These are phyloP conservation scores for Nicotiana benthamiana DNA, from an alignment of 257 asterid genomes.

Conservation along the genomic window DNA sequence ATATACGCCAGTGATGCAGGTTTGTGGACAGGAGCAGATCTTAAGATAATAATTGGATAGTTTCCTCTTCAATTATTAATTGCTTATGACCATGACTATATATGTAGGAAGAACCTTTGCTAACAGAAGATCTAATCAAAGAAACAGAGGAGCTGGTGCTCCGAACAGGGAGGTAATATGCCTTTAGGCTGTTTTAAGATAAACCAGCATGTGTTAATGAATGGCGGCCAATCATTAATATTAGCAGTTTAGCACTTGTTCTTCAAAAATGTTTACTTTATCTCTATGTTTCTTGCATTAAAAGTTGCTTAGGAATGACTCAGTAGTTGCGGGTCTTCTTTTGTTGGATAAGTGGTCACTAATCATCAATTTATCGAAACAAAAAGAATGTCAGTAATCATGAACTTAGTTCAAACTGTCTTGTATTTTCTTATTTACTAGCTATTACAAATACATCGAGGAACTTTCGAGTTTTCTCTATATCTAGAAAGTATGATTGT, in stretches of 20 bases:
- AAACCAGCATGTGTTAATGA: neutral
- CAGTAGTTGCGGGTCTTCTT: neutral
- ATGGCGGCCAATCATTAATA: neutral
- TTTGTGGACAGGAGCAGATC: constrained; percentile 27
- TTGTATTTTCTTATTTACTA: neutral
- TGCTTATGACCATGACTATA: constrained; percentile 9
- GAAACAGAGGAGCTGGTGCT: constrained; percentile 98
- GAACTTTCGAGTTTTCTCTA: neutral
- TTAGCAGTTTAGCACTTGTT: neutral
- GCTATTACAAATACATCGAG: neutral
- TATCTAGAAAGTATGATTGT: neutral
- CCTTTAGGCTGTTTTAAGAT: constrained; percentile 15
- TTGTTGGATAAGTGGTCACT: neutral
- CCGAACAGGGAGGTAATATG: constrained; percentile 90
- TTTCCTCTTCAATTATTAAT: constrained; percentile 14
- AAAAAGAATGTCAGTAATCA: neutral
- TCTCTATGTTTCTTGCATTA: neutral
- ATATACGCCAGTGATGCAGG: constrained; percentile 91
- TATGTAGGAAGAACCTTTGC: constrained; percentile 78
- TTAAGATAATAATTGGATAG: constrained; percentile 5
- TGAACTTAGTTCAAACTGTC: neutral
- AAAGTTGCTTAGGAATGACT: neutral
- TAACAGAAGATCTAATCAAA: constrained; percentile 91
- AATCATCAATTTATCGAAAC: neutral
- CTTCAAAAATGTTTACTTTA: neutral